Percentiles rank a stretch among this genome's conserved stretches.
Conservation (phyloP, 176 grass and related monocot genomes). For the Echinochloa phyllopogon region DNA sequence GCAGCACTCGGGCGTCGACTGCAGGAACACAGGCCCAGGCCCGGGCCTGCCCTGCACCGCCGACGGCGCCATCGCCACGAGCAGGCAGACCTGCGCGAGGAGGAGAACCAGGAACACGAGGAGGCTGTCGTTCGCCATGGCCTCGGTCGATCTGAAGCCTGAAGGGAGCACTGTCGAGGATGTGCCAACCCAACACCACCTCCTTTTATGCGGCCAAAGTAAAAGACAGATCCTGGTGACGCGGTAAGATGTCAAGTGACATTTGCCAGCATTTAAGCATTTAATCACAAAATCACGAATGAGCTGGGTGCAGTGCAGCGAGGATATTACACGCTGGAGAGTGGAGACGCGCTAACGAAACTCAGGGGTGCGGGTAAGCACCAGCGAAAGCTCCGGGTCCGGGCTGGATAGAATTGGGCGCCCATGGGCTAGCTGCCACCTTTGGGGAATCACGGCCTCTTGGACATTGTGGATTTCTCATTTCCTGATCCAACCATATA, state of each 20-base stretch:
- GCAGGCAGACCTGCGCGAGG: constrained; percentile 22
- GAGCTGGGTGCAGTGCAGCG: neutral
- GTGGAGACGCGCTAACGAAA: too few species aligned
- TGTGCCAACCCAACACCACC: neutral
- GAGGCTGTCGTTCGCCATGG: neutral
- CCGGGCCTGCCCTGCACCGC: constrained; percentile 25
- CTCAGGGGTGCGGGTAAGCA: too few species aligned
- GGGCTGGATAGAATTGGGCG: too few species aligned
- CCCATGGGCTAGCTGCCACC: too few species aligned
- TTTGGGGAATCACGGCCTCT: too few species aligned
- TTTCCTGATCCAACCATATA: too few species aligned
- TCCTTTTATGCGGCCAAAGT: neutral
- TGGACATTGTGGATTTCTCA: too few species aligned
- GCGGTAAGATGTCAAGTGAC: neutral
- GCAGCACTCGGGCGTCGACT: constrained; percentile 21
- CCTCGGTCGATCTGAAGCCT: neutral
- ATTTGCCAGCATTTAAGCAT: neutral
- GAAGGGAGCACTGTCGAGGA: neutral
- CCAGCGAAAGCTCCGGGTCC: too few species aligned
- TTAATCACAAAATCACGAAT: too few species aligned
- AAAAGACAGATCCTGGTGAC: neutral
- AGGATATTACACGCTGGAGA: neutral
- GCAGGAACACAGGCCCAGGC: neutral
- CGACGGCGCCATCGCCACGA: constrained; percentile 32
- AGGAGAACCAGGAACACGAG: constrained; percentile 24